Evolutionary conservation across 2,329 filamentous ascomycete species (phyloP), one percentile per base, ranked within the genome.

Genomic region (Penicillium frequentans): DNA sequence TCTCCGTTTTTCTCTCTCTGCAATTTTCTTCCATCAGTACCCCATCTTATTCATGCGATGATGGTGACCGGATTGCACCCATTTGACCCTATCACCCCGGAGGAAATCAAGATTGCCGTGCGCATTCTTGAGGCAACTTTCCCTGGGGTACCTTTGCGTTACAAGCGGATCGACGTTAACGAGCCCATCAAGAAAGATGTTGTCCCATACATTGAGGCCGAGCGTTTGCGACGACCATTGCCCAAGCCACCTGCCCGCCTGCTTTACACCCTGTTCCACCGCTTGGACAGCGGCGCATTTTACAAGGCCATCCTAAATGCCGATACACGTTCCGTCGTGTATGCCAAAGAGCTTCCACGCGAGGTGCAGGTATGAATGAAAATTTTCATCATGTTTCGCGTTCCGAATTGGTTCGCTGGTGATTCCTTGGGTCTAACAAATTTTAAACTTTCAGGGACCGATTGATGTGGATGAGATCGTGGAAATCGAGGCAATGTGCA

Each of bases 131-230:
- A 75, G 57, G 63, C 67, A 13, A 64, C 71, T 8, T 74, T 76
- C 42, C 70, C 73, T 1, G 71, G 70, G 3, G 68, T 75, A 2
- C 45, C 64, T n/a, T 63, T 79, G 26, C 73, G 77, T 29, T 86
- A 85, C 79, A 90, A 90, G 73, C 82, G 82, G 60, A 82, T 91
- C 48, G 89, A 84, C 13, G 77, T 89, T 5, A 81, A 86, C 51
- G 86, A 89, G 64, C 86, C 87, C 13, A 78, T 80, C 35, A 90
- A 89, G 77, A 76, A 75, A 21, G 77, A 84, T 66, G 78, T 81
- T 63, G 65, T 86, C 16, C 79, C 81, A 49, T 88, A 88, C 69
- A 76, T 85, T 27, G 85, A 86, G 54, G 87, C 85, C 55, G 86
- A 89, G 68, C 81, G 85, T 56, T 73, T 75, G 46, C 78, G 82